phyloP scores from a whole-genome alignment of 352 stramenopile species.

The Hyaloperonospora arabidopsidis region DNA sequence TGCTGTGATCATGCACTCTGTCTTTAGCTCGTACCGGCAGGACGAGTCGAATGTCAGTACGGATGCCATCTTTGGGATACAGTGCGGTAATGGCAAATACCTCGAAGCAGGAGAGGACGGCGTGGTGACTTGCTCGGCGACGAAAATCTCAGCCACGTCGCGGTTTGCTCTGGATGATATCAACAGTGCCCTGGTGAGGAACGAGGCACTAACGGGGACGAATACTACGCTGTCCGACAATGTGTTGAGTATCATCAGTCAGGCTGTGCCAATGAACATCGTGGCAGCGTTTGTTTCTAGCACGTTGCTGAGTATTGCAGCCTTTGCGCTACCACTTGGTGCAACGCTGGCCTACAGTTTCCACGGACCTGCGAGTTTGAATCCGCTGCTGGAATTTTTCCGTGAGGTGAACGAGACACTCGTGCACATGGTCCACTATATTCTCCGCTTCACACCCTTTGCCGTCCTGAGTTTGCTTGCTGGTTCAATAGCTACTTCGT shows the following conservation, averaged over 20 bases:
- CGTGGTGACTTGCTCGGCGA: slow-evolving; percentile 51
- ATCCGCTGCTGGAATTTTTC: slow-evolving; percentile 74
- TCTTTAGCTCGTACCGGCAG: slow-evolving; percentile 32
- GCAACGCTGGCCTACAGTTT: slow-evolving; percentile 61
- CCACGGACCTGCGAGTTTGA: slow-evolving; percentile 57
- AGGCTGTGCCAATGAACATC: slow-evolving; percentile 67
- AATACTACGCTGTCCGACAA: slow-evolving; percentile 50
- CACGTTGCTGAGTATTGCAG: slow-evolving; percentile 58
- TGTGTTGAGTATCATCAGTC: slow-evolving; percentile 49
- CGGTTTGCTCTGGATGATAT: slow-evolving; percentile 56
- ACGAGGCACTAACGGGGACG: slow-evolving; percentile 33
- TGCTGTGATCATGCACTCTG: slow-evolving; percentile 36
- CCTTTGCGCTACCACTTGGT: slow-evolving; percentile 60
- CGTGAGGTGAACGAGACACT: slow-evolving; percentile 73
- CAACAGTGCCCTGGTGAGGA: slow-evolving; percentile 43
- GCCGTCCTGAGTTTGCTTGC: slow-evolving; percentile 65
- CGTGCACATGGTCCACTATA: slow-evolving; percentile 63
- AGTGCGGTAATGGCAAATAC: slow-evolving; percentile 67
- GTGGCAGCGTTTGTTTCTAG: slow-evolving; percentile 61
- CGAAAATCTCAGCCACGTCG: slow-evolving; percentile 26
- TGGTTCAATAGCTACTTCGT: slow-evolving; percentile 42
- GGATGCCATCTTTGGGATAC: slow-evolving; percentile 58
- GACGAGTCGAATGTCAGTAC: slow-evolving; percentile 20
- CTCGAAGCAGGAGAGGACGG: slow-evolving; percentile 41
- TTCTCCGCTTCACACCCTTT: slow-evolving; percentile 65